Evolutionary conservation across 2,329 filamentous ascomycete genomes (phyloP), one percentile per base, ranked within the genome.

Genomic region (Penicillium hordei): DNA sequence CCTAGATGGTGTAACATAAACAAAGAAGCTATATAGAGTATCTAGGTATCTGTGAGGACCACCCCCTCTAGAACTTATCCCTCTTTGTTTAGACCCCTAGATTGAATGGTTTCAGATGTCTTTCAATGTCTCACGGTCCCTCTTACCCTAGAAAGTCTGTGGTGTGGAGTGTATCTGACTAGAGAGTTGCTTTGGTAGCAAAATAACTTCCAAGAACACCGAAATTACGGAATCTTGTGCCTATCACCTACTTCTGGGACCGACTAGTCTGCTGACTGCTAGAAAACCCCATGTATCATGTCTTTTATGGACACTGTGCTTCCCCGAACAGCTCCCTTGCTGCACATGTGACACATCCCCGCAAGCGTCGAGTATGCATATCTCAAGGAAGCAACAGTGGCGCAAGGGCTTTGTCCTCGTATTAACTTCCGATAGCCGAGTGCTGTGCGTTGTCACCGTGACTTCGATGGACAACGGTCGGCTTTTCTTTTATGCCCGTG

Each of bases 281-380:
- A n/a, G 21, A 34, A 19, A 21, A 4, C 7, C 3, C 21, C 2
- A 42, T 8, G 2, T 17, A 21, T 23, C 3, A 19, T 46, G 1
- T 36, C 23, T 36, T n/a, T 15, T 4, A 45, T 21, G 50, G 39
- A 25, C 12, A 8, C 13, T 44, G 29, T 40, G n/a, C 15, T 25
- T 39, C 17, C 12, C 49, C 3, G 49, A 12, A 31, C 6, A 33
- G 13, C 3, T 21, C 29, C 50, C 31, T 52, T 45, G 29, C 39
- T 27, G 50, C 19, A 33, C 29, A 19, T 52, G 50, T 52, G 45
- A 45, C 17, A 19, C 12, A 50, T 13, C 45, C 52, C 52, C 49
- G 52, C 39, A 52, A 56, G 38, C 46, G 53, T 44, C 29, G 25
- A 27, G 6, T 23, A 23, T 39, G 42, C 33, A 38, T 27, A 38